phyloP scores from a whole-genome alignment of 2,329 filamentous ascomycete species.

The Claviceps spartinae region DNA sequence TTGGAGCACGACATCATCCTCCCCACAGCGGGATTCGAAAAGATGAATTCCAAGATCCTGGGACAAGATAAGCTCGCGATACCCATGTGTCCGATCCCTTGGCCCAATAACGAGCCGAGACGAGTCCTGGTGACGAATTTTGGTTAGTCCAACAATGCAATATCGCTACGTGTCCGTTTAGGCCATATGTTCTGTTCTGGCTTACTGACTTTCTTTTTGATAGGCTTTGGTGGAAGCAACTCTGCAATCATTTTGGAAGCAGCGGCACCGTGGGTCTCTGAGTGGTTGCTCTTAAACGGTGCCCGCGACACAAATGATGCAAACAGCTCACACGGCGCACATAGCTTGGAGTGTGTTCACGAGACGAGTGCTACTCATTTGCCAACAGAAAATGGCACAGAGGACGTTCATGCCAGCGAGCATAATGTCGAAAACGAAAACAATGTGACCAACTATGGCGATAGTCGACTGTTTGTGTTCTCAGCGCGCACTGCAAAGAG shows the following conservation, averaged over 20 bases:
- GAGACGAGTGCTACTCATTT: not conserved
- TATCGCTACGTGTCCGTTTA: not conserved
- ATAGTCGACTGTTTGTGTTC: conserved; percentile 7
- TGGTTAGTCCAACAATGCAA: conserved; percentile 5
- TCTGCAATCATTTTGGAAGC: conserved; percentile 10
- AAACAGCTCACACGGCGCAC: not conserved
- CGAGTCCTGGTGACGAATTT: conserved; percentile 15
- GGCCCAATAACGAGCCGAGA: conserved; percentile 9
- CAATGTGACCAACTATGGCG: not conserved
- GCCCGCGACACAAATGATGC: not conserved
- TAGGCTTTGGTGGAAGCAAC: conserved; percentile 13
- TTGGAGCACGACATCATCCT: conserved; percentile 12
- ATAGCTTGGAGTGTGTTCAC: not conserved
- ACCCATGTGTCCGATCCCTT: conserved; percentile 7
- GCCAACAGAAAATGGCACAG: not conserved
- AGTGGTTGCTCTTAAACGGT: not conserved
- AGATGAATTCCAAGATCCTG: conserved; percentile 13
- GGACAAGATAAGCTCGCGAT: conserved; percentile 8
- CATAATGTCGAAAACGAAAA: not conserved
- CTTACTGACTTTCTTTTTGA: not conserved
- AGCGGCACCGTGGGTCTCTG: not conserved
- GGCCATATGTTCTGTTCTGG: not conserved
- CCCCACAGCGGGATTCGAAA: conserved; percentile 12
- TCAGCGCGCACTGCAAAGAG: conserved; percentile 8
- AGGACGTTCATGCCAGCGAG: not conserved